Percentiles rank a stretch among this genome's conserved stretches.
These are phyloP conservation scores for Salicornia ramosissima DNA, from an alignment of 148 eudicot genomes.

Conservation along the genomic window DNA sequence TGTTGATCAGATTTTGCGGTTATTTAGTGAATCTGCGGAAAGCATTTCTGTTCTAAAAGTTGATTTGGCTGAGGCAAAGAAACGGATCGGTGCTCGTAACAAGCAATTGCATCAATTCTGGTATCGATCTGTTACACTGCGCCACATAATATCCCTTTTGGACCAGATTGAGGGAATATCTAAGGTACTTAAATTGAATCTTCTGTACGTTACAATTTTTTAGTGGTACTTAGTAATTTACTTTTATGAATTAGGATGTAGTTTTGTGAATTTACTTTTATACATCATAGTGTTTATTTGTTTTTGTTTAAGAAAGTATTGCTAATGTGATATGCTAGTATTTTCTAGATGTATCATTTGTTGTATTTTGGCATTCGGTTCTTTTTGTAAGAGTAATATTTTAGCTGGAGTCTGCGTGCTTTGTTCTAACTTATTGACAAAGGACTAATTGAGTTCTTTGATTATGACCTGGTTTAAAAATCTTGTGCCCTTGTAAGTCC, in stretches of 20 bases:
- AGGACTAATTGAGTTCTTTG: not conserved
- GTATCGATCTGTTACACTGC: constrained; percentile 95
- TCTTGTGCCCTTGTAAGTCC: not conserved
- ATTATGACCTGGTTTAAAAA: not conserved
- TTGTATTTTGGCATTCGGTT: not conserved
- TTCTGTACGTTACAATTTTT: not conserved
- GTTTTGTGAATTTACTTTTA: not conserved
- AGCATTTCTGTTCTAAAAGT: constrained; percentile 66
- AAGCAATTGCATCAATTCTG: constrained; percentile 97
- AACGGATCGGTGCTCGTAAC: constrained; percentile 78
- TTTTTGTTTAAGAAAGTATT: not conserved
- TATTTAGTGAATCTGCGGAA: constrained; percentile 93
- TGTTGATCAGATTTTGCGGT: constrained; percentile 76
- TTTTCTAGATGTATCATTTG: not conserved
- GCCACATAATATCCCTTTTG: constrained; percentile 87
- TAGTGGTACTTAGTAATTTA: not conserved
- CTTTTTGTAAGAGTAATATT: not conserved
- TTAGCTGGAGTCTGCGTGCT: not conserved
- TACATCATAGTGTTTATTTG: not conserved
- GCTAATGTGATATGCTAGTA: not conserved
- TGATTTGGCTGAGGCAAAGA: constrained; percentile 87
- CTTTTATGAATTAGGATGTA: not conserved
- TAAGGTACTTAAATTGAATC: constrained; percentile 45
- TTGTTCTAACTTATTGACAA: not conserved
- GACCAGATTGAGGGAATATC: constrained; percentile 97